Percentiles rank a stretch among this genome's conserved stretches.
Evolutionary conservation across 176 grass and related monocot species (phyloP).

Genomic region (Aegilops tauschii): DNA sequence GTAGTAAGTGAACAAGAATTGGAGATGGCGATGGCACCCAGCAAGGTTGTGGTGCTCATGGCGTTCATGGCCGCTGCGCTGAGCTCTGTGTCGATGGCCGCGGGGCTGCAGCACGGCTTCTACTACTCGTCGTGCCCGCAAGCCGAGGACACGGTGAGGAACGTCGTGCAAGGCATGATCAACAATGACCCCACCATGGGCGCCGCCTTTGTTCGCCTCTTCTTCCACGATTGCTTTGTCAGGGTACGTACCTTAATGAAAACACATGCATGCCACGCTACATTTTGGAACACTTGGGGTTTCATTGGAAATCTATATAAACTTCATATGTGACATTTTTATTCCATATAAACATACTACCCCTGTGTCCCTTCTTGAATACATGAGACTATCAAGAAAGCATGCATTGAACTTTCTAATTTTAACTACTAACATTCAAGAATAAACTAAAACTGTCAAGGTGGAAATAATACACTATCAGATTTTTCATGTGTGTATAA

Average conservation of each 20-base stretch:
- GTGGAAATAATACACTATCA: too few species aligned
- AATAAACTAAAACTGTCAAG: too few species aligned
- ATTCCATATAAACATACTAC: too few species aligned
- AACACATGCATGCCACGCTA: background rate
- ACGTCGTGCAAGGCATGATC: constrained; percentile 13
- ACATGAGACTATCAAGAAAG: too few species aligned
- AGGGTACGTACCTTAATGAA: constrained; percentile 19
- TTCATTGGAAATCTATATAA: background rate
- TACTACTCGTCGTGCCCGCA: constrained; percentile 29
- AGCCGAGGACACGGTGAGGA: constrained; percentile 41
- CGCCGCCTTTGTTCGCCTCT: constrained; percentile 47
- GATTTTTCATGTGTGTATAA: too few species aligned
- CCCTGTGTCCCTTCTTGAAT: too few species aligned
- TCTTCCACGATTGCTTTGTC: constrained; percentile 82
- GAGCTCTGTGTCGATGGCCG: background rate
- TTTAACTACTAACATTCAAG: too few species aligned
- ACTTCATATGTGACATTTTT: too few species aligned
- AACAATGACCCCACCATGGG: constrained; percentile 15
- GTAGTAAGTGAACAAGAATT: background rate
- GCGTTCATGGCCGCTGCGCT: background rate
- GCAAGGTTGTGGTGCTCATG: background rate
- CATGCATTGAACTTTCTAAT: too few species aligned
- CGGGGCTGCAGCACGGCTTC: constrained; percentile 17
- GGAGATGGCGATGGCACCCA: background rate
- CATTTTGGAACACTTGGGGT: background rate